These are phyloP conservation scores for Trichomonascus vanleenenianus DNA, from an alignment of 805 yeast species.

Conservation along the genomic window DNA sequence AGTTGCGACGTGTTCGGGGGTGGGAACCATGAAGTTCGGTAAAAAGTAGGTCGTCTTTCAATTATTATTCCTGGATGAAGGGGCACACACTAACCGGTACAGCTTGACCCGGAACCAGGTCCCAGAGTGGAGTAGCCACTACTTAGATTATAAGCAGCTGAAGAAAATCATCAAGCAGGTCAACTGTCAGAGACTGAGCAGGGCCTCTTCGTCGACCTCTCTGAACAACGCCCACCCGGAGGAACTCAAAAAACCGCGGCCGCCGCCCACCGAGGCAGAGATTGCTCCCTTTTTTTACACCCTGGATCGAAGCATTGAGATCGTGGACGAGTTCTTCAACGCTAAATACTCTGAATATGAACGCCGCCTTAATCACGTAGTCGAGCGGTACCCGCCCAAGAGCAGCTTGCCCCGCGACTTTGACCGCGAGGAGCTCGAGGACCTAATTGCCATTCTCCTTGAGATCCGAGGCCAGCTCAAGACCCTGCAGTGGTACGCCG, in stretches of 20 bases:
- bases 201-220: background rate
- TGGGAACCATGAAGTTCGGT: conserved; percentile 47
- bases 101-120: conserved; percentile 72
- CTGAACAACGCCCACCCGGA: conserved; percentile 4
- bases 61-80: background rate
- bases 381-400: conserved; percentile 27
- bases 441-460: conserved; percentile 56
- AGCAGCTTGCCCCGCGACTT: conserved; percentile 20
- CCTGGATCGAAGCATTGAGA: conserved; percentile 73
- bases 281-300: conserved; percentile 59
- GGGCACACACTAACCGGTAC: background rate
- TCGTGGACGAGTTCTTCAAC: conserved; percentile 72
- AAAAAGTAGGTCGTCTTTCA: conserved; percentile 40
- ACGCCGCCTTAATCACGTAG: conserved; percentile 46
- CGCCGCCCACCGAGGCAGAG: background rate
- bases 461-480: conserved; percentile 71
- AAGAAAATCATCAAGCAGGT: conserved; percentile 69
- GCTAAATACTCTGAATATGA: conserved; percentile 67
- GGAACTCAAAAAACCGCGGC: background rate
- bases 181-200: conserved; percentile 29
- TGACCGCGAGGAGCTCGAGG: conserved; percentile 53
- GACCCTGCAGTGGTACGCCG: conserved; percentile 90
- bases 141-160: conserved; percentile 77
- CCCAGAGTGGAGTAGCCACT: conserved; percentile 83
- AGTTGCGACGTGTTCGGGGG: background rate